Base-by-base conservation (phyloP, 176 grass and related monocot species). In the Carex littledalei region DNA sequence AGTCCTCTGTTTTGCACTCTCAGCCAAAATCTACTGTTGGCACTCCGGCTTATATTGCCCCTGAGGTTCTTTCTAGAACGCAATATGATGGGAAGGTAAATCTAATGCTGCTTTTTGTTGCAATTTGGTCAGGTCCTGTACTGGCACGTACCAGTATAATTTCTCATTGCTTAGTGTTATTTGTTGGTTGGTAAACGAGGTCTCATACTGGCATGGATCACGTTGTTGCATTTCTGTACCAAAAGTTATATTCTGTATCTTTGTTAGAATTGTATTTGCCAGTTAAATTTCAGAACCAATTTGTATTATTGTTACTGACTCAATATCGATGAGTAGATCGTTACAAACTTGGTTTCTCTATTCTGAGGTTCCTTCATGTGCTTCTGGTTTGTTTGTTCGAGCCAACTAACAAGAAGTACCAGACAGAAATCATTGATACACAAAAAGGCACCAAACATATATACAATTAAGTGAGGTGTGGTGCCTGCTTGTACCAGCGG, bases 11-110 rank as follows among this genome's bases (percentile, higher is more conserved):
- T 22, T 81, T 98, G 82, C 95, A 98, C 67, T 98, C 95, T 63
- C 95, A 98, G 53, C 95, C 95, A 17, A 98, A 98, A 87, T 98
- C 95, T 15, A 98, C 95, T 34, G 95, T 98, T 7, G 95, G 95
- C 6, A 98, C 95, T 71, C 95, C 95, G 50, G 95, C 95, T 83
- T 98, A 98, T 63, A 98, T 98, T 16, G 95, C 95, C 41, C 95
- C 95, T 0, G 95, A 98, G 70, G 95, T 98, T 79, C 85, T 98
- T 74, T 88, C 92, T 77, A 89, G 91, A 89, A 97, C 82, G 73
- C 87, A 97, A 77, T 97, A 97, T 82, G 92, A 97, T 70, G 95
- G 95, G 34, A 98, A 94, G 92, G 95, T 94, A 84, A 79, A 79
- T 88, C 41, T n/a, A 9, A 11, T 15, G 79, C 77, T 47, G 3